Base-by-base conservation (phyloP, 345 rosid genomes). In the Brassica cretica region DNA sequence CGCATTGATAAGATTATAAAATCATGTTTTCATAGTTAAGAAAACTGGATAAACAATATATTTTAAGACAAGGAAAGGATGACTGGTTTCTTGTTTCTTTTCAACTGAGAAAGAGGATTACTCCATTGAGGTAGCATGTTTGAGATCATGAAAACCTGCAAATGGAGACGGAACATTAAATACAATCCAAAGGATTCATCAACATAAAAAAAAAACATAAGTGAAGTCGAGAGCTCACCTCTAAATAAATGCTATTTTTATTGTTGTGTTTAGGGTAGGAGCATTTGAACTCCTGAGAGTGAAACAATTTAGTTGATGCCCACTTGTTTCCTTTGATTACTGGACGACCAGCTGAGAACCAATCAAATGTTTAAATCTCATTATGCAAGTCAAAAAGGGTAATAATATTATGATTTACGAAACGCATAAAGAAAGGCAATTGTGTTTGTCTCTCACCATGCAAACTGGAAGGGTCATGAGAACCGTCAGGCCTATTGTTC, bases 301-400 rank as follows among this genome's bases (percentile, higher is more conserved):
- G 91, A 71, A 92, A 78, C 96, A 97, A 94, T 76, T 94, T 92
- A 49, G 93, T 92, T n/a, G 94, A 86, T 69, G 97, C 91, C 98
- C 97, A 94, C 78, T 94, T 92, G 82, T 87, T 88, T 75, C 98
- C 98, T 81, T 71, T 86, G 72, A 94, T 88, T 79, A 94, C 94
- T 51, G 94, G 87, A 78, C 92, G 88, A 77, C 98, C 94, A 77
- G 92, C 98, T 93, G 84, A 64, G 84, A 64, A 63, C 1, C 55
- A 53, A 64, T 29, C 56, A 71, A 18, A 49, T 65, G 2, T 44
- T 10, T 44, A 56, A 12, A 56, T 27, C 15, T 60, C 15, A 60
- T 60, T 29, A 77, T 3, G 19, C 55, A 4, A 61, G 27, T n/a
- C 2, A 18, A 25, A 12, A 46, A 8, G 10, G 21, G 61, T 18